Base-by-base conservation (phyloP, 305 asterid genomes). In the Fraxinus paxiana region DNA sequence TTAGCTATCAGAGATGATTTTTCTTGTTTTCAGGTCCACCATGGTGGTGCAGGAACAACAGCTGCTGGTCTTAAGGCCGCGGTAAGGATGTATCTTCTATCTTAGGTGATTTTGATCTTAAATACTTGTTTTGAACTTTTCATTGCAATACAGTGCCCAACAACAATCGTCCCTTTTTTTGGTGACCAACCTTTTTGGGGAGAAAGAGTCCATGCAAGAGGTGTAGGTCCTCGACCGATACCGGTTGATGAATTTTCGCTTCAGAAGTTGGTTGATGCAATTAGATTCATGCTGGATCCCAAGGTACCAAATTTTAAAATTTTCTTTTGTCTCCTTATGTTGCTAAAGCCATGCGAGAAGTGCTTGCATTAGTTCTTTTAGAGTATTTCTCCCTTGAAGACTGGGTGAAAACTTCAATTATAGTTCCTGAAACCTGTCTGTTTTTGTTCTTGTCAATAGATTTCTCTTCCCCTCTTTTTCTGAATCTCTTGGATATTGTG, bases 151-250 rank as follows among this genome's bases (percentile, higher is more conserved):
- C 89, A 94, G 99, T 96, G 98, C 88, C 99, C 99, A 18, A 92
- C 99, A 76, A 88, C 97, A 41, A 82, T 96, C 70, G 91, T 96
- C 76, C 99, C 98, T 13, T 96, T 96, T 85, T 96, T 96, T 18
- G 99, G 98, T 4, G 99, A 96, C 85, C 97, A 96, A 85, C 99
- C 97, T 17, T 96, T 96, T 82, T 96, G 99, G 99, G 98, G 98
- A 75, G 98, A 91, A 41, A 90, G 98, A 87, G 97, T 96, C 77
- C 95, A 94, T 70, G 92, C 88, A 33, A 88, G 97, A 87, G 98
- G 97, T 37, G 95, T 94, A 15, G 98, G 98, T 77, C 99, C 99
- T 79, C 82, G 88, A 37, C 97, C 99, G 13, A 96, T 96, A 82
- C 98, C 96, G 6, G 88, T 94, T 1, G 97, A 94, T 8, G 91